Evolutionary conservation across 768 basidiomycete species (phyloP).

Genomic region (Tubosaeta sp.): DNA sequence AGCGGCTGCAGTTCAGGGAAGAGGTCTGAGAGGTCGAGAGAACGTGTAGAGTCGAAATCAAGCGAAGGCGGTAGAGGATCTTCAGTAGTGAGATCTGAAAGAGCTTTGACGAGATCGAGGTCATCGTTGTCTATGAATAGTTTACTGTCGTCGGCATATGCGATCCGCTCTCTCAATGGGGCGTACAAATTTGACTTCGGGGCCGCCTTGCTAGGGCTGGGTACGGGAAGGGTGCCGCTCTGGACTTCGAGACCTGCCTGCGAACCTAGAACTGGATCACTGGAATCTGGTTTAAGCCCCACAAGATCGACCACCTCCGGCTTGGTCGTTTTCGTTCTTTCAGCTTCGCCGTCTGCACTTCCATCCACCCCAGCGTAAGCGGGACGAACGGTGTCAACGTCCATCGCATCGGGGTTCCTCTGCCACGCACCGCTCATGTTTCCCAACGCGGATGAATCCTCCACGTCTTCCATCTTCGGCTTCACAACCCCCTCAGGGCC

Average conservation of each 20-base stretch:
- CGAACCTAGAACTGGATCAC: conserved; percentile 48
- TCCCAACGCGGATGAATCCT: conserved; percentile 46
- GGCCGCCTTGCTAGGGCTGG: conserved; percentile 35
- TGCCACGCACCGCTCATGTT: conserved; percentile 18
- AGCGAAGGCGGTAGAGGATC: conserved; percentile 12
- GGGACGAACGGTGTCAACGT: conserved; percentile 26
- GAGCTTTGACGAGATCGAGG: conserved; percentile 47
- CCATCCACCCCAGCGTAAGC: conserved; percentile 28
- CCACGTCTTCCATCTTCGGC: conserved; percentile 54
- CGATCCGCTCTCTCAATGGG: conserved; percentile 57
- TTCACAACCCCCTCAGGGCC: conserved; percentile 29
- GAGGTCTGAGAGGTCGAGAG: conserved; percentile 57
- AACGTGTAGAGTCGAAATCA: conserved; percentile 25
- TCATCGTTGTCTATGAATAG: conserved; percentile 55
- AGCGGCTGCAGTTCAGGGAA: conserved; percentile 81
- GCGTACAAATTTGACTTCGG: conserved; percentile 45
- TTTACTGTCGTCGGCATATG: conserved; percentile 37
- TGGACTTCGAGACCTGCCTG: conserved; percentile 38
- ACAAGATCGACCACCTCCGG: conserved; percentile 21
- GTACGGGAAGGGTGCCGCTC: conserved; percentile 11
- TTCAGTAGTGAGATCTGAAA: conserved; percentile 37
- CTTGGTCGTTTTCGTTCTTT: conserved; percentile 23
- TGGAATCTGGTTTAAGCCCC: conserved; percentile 54
- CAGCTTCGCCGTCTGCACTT: not conserved
- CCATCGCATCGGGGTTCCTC: conserved; percentile 28